These are phyloP conservation scores for Agapanthus africanus DNA, from an alignment of 106 monocot species.

Conservation along the genomic window DNA sequence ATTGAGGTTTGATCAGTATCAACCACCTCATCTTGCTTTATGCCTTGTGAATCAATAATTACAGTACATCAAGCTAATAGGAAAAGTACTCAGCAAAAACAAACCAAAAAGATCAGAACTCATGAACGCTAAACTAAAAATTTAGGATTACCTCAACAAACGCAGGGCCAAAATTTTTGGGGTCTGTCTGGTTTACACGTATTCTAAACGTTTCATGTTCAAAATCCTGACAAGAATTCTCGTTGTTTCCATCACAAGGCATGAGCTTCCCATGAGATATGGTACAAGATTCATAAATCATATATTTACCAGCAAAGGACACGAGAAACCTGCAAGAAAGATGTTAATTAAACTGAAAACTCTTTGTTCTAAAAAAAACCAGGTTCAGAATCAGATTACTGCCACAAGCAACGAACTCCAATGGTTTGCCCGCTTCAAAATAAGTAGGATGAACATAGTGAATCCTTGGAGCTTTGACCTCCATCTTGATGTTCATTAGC, in stretches of 20 bases:
- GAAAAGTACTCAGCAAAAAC: neutral
- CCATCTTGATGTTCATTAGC: constrained; percentile 59
- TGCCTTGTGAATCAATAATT: neutral
- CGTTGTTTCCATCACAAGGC: constrained; percentile 12
- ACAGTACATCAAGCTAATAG: neutral
- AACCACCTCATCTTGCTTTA: neutral
- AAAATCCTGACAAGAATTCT: constrained; percentile 12
- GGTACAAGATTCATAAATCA: constrained; percentile 29
- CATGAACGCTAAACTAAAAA: neutral
- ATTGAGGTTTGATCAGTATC: too few relatives aligned
- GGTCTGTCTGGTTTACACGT: constrained; percentile 32
- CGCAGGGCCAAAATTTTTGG: constrained; percentile 61
- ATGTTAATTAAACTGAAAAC: neutral
- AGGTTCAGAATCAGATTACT: constrained; percentile 62
- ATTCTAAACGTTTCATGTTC: constrained; percentile 69
- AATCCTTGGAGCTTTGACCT: constrained; percentile 72
- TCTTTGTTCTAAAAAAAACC: neutral
- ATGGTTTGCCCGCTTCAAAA: constrained; percentile 84
- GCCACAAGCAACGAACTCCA: constrained; percentile 82
- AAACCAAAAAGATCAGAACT: neutral
- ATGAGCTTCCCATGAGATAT: constrained; percentile 18
- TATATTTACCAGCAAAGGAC: constrained; percentile 85
- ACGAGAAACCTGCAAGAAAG: constrained; percentile 63
- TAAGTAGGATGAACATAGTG: constrained; percentile 75
- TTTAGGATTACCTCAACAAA: constrained; percentile 64